A percentile compares a stretch with the other conserved stretches of the same genome.
phyloP scores from a whole-genome alignment of 2,329 filamentous ascomycete species.

The Lomentospora prolificans region DNA sequence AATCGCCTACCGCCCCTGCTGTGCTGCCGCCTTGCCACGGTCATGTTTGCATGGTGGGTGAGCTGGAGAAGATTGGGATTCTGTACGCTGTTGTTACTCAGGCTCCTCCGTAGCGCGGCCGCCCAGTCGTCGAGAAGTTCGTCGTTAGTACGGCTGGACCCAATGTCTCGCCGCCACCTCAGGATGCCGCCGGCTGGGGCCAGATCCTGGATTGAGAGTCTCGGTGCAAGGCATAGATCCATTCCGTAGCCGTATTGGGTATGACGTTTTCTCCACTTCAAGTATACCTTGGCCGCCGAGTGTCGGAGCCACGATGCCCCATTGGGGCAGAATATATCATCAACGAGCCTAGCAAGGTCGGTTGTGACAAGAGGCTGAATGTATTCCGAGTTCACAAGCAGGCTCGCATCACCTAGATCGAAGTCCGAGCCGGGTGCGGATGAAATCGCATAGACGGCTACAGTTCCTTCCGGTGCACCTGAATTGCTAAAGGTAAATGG shows the following conservation, averaged over 20 bases:
- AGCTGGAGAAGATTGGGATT: neutral
- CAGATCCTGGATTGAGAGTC: neutral
- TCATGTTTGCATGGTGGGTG: neutral
- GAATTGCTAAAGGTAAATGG: constrained; percentile 51
- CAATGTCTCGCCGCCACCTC: neutral
- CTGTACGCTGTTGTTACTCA: neutral
- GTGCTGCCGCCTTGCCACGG: neutral
- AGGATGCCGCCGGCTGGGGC: neutral
- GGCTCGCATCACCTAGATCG: constrained; percentile 83
- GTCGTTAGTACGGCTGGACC: neutral
- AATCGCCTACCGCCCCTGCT: neutral
- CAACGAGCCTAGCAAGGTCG: constrained; percentile 62
- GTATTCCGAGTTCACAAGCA: constrained; percentile 89
- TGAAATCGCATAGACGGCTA: constrained; percentile 64
- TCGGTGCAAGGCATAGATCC: constrained; percentile 6
- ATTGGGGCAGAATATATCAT: constrained; percentile 65
- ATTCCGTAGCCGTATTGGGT: constrained; percentile 6
- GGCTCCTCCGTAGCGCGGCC: constrained; percentile 5
- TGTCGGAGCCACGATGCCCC: constrained; percentile 76
- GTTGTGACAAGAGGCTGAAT: constrained; percentile 68
- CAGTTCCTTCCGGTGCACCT: neutral
- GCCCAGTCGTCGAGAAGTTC: constrained; percentile 5
- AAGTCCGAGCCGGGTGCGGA: constrained; percentile 41
- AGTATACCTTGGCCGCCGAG: constrained; percentile 69
- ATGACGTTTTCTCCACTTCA: constrained; percentile 45